Conservation (phyloP, 768 basidiomycete species). For the Leccinum boreale region DNA sequence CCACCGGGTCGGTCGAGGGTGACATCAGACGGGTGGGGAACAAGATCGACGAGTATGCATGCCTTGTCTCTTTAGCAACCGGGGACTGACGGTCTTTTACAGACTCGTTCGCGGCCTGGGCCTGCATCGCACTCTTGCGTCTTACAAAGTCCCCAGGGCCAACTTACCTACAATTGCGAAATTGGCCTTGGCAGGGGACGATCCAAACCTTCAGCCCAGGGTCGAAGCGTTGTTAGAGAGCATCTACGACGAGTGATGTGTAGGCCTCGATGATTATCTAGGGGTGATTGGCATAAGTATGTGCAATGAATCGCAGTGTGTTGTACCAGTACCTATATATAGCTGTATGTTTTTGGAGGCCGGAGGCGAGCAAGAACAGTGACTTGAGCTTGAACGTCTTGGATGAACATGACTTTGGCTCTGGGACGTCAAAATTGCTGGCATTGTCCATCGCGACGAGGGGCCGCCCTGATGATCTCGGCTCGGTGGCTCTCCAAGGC, state of each 20-base stretch:
- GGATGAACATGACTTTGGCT: constrained; percentile 14
- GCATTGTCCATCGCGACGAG: constrained; percentile 9
- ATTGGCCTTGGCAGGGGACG: constrained; percentile 24
- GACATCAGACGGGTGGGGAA: constrained; percentile 53
- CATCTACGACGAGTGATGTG: constrained; percentile 33
- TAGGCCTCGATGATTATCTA: not conserved
- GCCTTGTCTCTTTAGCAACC: not conserved
- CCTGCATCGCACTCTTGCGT: constrained; percentile 51
- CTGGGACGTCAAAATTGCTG: constrained; percentile 7
- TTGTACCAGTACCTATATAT: not conserved
- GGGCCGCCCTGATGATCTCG: constrained; percentile 10
- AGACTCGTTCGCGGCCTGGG: constrained; percentile 63
- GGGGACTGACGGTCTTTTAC: constrained; percentile 6
- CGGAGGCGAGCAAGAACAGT: no score
- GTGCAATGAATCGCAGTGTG: not conserved
- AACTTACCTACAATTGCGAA: constrained; percentile 53
- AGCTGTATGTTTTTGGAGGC: no score
- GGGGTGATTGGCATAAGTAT: not conserved
- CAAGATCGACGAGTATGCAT: constrained; percentile 52
- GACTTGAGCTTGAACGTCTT: no score
- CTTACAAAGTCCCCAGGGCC: constrained; percentile 61
- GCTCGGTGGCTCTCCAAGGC: constrained; percentile 7
- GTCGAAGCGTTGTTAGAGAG: constrained; percentile 50
- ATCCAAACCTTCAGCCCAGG: constrained; percentile 34
- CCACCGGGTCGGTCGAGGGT: constrained; percentile 63